Evolutionary conservation across 805 yeast species (phyloP).

Genomic region (Ogataea saltuana): DNA sequence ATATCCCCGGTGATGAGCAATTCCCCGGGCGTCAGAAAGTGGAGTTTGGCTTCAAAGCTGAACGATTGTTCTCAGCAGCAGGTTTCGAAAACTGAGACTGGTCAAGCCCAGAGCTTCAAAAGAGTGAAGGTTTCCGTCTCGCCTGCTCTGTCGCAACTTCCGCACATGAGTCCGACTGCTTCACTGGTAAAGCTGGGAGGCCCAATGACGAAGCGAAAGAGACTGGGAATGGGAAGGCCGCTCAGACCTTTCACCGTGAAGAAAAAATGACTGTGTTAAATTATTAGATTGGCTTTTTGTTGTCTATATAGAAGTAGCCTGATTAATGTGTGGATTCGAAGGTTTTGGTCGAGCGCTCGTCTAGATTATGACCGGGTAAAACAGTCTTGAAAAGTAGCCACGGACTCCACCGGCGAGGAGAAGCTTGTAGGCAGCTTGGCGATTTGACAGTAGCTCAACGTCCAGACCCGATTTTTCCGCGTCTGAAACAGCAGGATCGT

Average conservation of each 20-base stretch:
- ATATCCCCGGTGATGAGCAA: neutral
- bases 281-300: too few relatives aligned
- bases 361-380: conserved; percentile 28
- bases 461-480: conserved; percentile 4
- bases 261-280: too few relatives aligned
- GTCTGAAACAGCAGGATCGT: conserved; percentile 1
- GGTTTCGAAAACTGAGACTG: neutral
- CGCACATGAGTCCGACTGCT: neutral
- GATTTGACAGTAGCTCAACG: conserved; percentile 9
- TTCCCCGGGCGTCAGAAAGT: neutral
- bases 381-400: conserved; percentile 25
- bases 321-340: too few relatives aligned
- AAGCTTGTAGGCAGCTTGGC: conserved; percentile 19
- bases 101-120: neutral
- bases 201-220: conserved; percentile 14
- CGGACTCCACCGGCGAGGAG: conserved; percentile 18
- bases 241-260: conserved; percentile 19
- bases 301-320: too few relatives aligned
- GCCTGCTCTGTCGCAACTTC: neutral
- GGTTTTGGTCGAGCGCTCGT: too few relatives aligned
- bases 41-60: neutral
- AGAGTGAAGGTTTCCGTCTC: conserved; percentile 4
- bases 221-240: conserved; percentile 34
- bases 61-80: neutral
- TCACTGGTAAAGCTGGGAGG: conserved; percentile 4